Conservation (phyloP, 345 rosid species). For the Eucalyptus microcorys region DNA sequence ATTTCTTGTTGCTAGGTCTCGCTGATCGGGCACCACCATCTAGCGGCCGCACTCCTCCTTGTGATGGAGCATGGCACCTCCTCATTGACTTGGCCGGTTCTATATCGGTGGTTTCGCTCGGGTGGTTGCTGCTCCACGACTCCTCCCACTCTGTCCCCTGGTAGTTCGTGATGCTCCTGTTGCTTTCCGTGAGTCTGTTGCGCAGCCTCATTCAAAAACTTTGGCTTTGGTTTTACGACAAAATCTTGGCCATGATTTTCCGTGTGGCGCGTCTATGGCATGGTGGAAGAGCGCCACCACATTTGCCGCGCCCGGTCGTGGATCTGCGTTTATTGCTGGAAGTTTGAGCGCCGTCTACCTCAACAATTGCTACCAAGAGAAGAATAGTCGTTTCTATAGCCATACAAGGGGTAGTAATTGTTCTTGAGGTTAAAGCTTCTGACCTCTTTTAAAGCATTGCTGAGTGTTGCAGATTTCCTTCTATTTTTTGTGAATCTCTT, state of each 20-base stretch:
- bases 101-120: neutral
- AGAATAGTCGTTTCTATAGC: no score
- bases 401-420: fast-evolving
- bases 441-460: no score
- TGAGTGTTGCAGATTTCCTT: no score
- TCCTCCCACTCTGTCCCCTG: neutral
- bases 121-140: neutral
- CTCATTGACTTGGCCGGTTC: neutral
- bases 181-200: neutral
- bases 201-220: neutral
- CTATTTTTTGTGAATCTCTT: neutral
- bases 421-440: no score
- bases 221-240: neutral
- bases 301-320: fast-evolving
- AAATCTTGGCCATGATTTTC: fast-evolving
- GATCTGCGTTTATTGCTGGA: fast-evolving
- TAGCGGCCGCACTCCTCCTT: no score
- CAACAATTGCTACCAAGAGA: no score
- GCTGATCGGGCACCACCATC: neutral
- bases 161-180: neutral
- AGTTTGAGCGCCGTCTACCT: no score
- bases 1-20: neutral
- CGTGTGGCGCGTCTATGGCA: neutral
- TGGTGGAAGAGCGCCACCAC: no score
- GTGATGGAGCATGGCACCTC: neutral